Percentiles rank a stretch among this genome's conserved stretches.
phyloP scores from a whole-genome alignment of 2,329 filamentous ascomycete species.

The Colletotrichum navitas region DNA sequence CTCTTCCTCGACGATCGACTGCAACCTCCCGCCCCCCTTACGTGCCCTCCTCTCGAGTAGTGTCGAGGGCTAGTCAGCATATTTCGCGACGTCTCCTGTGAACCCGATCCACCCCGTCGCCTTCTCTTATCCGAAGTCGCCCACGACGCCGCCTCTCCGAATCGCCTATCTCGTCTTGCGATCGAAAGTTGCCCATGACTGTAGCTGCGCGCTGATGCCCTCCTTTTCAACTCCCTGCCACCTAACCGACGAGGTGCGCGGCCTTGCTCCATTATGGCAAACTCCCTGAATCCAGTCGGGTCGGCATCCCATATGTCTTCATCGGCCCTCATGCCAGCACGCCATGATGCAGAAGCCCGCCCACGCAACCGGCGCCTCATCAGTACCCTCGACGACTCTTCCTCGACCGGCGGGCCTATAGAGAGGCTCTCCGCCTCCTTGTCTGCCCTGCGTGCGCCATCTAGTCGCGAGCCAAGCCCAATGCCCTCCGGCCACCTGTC shows the following conservation, averaged over 20 bases:
- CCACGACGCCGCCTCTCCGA: conserved; percentile 3
- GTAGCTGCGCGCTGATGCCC: conserved; percentile 39
- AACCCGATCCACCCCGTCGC: conserved; percentile 17
- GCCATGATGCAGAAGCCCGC: conserved; percentile 58
- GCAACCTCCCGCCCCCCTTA: conserved; percentile 9
- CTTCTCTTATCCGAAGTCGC: conserved; percentile 11
- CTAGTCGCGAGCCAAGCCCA: conserved; percentile 63
- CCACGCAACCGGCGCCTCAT: conserved; percentile 64
- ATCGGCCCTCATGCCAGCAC: conserved; percentile 59
- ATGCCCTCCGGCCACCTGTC: conserved; percentile 56
- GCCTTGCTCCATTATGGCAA: conserved; percentile 41
- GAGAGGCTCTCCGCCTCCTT: conserved; percentile 40
- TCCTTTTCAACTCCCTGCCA: conserved; percentile 37
- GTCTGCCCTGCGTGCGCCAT: conserved; percentile 51
- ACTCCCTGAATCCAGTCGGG: conserved; percentile 46
- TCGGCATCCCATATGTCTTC: conserved; percentile 58
- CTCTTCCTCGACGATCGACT: not conserved
- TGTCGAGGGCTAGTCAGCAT: conserved; percentile 13
- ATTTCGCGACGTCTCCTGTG: conserved; percentile 16
- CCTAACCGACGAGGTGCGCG: conserved; percentile 38
- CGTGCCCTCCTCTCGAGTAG: not conserved
- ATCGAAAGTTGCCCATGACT: conserved; percentile 29
- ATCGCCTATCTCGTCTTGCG: conserved; percentile 5
- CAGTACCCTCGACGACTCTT: conserved; percentile 48
- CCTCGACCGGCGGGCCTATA: conserved; percentile 50